Base-by-base conservation (phyloP, 176 grass and related monocot genomes). In the Triticum turgidum region DNA sequence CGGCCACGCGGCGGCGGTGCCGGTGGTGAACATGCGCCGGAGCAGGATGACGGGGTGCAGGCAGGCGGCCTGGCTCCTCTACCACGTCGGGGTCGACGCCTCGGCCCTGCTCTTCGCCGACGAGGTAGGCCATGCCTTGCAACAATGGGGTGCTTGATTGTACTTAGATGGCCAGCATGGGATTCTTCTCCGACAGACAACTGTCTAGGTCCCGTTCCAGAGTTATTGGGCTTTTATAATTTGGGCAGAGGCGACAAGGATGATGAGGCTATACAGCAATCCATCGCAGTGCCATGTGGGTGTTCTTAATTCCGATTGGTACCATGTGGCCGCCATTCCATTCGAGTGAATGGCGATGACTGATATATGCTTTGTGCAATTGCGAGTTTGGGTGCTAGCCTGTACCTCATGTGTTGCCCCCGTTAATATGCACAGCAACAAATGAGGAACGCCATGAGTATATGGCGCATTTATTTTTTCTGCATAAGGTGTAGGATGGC, bases 51-150 rank as follows among this genome's bases (percentile, higher is more conserved):
- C 58, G 42, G 69, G 87, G 71, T 89, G 87, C 73, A 90, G 81
- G 85, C 90, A 92, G 59, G 88, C 86, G 69, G 90, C 88, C 59
- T 95, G 93, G 88, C 88, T 92, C 47, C 88, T 95, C 73, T 82
- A 88, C 85, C 86, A 95, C 87, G 80, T 89, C 39, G 90, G 93
- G 8, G 73, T 95, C 76, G 93, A 95, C 54, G 64, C 90, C 67
- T 95, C 93, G 6, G 88, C 86, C 9, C 78, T 95, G 70, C 88
- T 95, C 80, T 95, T 92, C 25, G 58, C 86, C 1, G 83, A 90
- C 14, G 90, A 95, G 93, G 90, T 95, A 92, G 63, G 71, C 83
- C 49, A 10, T 15, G 80, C 75, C 32, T 52, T 47, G 74, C 59
- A 62, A 45, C 47, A 39, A 20, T 35, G 67, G 32, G 66, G 33